Evolutionary conservation across 1,284 basidiomycete genomes (phyloP).

Genomic region (Pseudozyma pruni): DNA sequence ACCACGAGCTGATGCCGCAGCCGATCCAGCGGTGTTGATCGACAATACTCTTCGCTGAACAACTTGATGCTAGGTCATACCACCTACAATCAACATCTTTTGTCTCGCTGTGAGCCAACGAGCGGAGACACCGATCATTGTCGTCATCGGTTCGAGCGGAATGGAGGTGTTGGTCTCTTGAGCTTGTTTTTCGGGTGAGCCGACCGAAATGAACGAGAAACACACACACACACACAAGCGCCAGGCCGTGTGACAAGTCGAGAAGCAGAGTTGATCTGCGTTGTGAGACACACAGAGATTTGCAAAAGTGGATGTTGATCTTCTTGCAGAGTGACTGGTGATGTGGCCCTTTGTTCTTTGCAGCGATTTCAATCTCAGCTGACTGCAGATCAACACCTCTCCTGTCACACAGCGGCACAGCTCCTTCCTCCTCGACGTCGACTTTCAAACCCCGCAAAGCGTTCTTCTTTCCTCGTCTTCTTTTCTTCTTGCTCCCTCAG

Average conservation of each 20-base stretch:
- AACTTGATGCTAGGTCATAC: constrained; percentile 17
- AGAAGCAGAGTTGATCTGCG: too few relatives aligned
- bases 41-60: neutral
- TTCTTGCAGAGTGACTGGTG: neutral
- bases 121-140: neutral
- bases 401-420: neutral
- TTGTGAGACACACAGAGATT: too few relatives aligned
- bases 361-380: too few relatives aligned
- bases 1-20: neutral
- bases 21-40: constrained; percentile 6
- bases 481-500: neutral
- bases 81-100: constrained; percentile 2
- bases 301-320: constrained; percentile 4
- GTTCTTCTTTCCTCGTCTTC: constrained; percentile 1
- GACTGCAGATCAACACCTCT: too few relatives aligned
- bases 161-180: neutral
- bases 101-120: neutral
- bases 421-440: constrained; percentile 5
- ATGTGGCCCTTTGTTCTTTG: neutral
- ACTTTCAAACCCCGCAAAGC: neutral
- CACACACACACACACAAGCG: too few relatives aligned
- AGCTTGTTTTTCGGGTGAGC: neutral
- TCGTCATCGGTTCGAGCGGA: neutral
- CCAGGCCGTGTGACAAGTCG: too few relatives aligned
- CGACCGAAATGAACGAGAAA: neutral